Conservation (phyloP, 768 basidiomycete species). For the Boletus tylopilopsis region DNA sequence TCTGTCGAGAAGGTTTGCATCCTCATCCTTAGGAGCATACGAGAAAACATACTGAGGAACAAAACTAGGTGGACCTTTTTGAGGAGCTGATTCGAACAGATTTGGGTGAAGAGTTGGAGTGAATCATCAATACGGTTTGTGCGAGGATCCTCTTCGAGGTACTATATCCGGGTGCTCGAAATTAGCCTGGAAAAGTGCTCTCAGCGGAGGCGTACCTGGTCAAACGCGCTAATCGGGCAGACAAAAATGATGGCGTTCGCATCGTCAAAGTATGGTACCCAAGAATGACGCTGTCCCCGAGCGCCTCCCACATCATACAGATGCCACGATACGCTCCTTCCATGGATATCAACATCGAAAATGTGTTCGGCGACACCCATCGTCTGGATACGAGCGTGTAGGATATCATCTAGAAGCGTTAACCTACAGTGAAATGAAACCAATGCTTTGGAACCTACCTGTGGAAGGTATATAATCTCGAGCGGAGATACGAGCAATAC, state of each 20-base stretch:
- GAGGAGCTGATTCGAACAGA: conserved; percentile 76
- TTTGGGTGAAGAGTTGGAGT: conserved; percentile 81
- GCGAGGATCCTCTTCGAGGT: conserved; percentile 81
- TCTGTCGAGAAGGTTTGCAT: conserved; percentile 36
- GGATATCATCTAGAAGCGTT: conserved; percentile 63
- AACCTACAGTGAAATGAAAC: conserved; percentile 25
- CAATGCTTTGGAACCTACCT: conserved; percentile 41
- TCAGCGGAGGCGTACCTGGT: conserved; percentile 47
- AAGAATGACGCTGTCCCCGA: conserved; percentile 68
- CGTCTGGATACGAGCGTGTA: conserved; percentile 87
- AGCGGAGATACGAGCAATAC: conserved; percentile 68
- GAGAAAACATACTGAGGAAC: conserved; percentile 48
- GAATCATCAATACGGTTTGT: conserved; percentile 87
- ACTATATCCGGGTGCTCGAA: conserved; percentile 39
- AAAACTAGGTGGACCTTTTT: conserved; percentile 63
- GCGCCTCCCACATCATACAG: conserved; percentile 72
- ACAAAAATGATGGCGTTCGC: conserved; percentile 80
- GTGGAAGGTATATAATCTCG: conserved; percentile 71
- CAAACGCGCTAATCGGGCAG: conserved; percentile 75
- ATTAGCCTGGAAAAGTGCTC: conserved; percentile 1
- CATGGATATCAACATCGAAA: conserved; percentile 78
- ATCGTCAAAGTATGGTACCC: conserved; percentile 67
- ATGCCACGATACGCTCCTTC: conserved; percentile 72
- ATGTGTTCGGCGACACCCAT: conserved; percentile 85
- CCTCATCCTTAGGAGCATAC: neutral